Conservation (phyloP, 108 stramenopile species). For the Fistulifera solaris region DNA sequence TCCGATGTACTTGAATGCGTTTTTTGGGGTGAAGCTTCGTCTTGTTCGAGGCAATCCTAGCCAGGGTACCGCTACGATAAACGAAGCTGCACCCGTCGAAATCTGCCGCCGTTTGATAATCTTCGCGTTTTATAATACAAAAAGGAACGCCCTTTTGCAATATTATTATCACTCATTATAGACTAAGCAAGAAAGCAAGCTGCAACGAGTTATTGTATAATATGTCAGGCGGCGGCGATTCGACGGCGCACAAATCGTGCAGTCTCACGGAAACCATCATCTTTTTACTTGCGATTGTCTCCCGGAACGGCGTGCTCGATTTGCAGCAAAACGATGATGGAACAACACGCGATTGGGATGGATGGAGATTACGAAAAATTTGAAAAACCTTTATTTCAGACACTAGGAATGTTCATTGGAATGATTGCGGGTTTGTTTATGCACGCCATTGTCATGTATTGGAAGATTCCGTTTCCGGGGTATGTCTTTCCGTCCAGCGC, state of each 20-base stretch:
- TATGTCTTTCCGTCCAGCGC: slow-evolving; percentile 28
- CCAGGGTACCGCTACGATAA: too few relatives aligned
- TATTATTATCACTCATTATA: too few relatives aligned
- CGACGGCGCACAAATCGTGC: slow-evolving; percentile 16
- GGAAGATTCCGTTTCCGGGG: slow-evolving; percentile 80
- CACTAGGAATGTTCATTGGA: slow-evolving; percentile 91
- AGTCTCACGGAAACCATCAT: slow-evolving; percentile 58
- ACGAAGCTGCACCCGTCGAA: too few relatives aligned
- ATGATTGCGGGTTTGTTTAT: slow-evolving; percentile 78
- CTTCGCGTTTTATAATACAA: too few relatives aligned
- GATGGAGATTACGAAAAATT: slow-evolving; percentile 63
- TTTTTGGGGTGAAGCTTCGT: too few relatives aligned
- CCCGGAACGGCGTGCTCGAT: slow-evolving; percentile 83
- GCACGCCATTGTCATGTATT: slow-evolving; percentile 56
- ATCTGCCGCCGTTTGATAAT: too few relatives aligned
- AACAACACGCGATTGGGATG: slow-evolving; percentile 46
- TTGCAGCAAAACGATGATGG: slow-evolving; percentile 84
- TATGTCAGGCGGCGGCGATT: too few relatives aligned
- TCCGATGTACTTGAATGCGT: too few relatives aligned
- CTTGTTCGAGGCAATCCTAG: too few relatives aligned
- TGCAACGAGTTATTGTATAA: too few relatives aligned
- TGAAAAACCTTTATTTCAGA: slow-evolving; percentile 56
- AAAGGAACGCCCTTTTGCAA: too few relatives aligned
- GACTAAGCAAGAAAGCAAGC: too few relatives aligned
- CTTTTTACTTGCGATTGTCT: slow-evolving; percentile 72